Percentiles rank a stretch among this genome's conserved stretches.
phyloP scores from a whole-genome alignment of 2,329 filamentous ascomycete species.

The Hypoxylon sp. region DNA sequence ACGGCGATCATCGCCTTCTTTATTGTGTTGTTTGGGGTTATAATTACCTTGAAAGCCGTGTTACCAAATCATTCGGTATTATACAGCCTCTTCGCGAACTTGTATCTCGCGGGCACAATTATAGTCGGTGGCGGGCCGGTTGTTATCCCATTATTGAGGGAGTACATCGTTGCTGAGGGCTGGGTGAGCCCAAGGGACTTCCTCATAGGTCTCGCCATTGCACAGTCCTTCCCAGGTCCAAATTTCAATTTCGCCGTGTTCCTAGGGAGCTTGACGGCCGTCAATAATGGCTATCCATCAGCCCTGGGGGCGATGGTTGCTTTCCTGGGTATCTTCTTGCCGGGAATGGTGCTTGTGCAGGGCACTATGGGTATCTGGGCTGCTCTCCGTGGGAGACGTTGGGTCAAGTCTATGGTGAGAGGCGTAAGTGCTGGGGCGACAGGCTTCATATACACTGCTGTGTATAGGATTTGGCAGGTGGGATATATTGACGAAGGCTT shows the following conservation, averaged over 20 bases:
- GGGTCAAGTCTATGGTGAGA: constrained; percentile 65
- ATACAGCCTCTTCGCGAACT: constrained; percentile 77
- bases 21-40: constrained; percentile 67
- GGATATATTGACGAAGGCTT: constrained; percentile 68
- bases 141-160: constrained; percentile 73
- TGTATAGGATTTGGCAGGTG: constrained; percentile 74
- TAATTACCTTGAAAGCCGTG: not conserved
- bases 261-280: constrained; percentile 66
- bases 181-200: constrained; percentile 81
- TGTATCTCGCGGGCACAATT: constrained; percentile 80
- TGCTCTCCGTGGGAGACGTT: constrained; percentile 60
- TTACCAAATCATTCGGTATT: constrained; percentile 59
- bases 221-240: constrained; percentile 77
- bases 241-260: constrained; percentile 63
- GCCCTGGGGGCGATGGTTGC: constrained; percentile 66
- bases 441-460: constrained; percentile 74
- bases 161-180: constrained; percentile 75
- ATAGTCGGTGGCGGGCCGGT: constrained; percentile 76
- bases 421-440: constrained; percentile 74
- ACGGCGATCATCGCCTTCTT: constrained; percentile 61
- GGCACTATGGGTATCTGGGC: constrained; percentile 71
- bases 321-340: constrained; percentile 67
- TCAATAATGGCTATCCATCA: constrained; percentile 56
- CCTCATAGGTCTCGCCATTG: constrained; percentile 78
- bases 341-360: constrained; percentile 64